A percentile compares a stretch with the other conserved stretches of the same genome.
phyloP scores from a whole-genome alignment of 331 rosid genomes.

The Rosa hybrid region DNA sequence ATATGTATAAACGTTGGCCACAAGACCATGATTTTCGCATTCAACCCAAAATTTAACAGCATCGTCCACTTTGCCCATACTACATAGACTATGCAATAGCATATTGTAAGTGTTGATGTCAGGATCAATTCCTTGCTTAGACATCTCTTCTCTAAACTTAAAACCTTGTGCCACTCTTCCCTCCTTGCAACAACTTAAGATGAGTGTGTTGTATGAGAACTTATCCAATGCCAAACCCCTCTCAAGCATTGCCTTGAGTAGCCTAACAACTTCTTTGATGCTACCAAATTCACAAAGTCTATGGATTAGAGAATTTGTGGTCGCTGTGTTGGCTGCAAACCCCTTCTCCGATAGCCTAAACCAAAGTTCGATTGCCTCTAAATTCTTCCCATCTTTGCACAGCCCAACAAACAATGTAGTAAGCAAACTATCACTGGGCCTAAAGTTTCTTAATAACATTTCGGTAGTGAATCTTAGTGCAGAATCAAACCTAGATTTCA shows the following conservation, averaged over 20 bases:
- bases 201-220: slow-evolving; percentile 69
- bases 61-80: slow-evolving; percentile 60
- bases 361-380: slow-evolving; percentile 70
- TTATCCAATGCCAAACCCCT: slow-evolving; percentile 60
- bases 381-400: slow-evolving; percentile 57
- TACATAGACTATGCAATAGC: slow-evolving; percentile 56
- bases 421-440: slow-evolving; percentile 60
- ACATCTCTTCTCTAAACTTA: slow-evolving; percentile 61
- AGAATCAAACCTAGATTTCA: slow-evolving; percentile 43
- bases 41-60: slow-evolving; percentile 56
- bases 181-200: slow-evolving; percentile 60
- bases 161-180: slow-evolving; percentile 53
- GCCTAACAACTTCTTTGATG: slow-evolving; percentile 44
- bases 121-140: slow-evolving; percentile 51
- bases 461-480: slow-evolving; percentile 48
- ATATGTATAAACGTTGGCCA: slow-evolving; percentile 61
- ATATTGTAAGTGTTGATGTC: slow-evolving; percentile 63
- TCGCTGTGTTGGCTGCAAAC: slow-evolving; percentile 46
- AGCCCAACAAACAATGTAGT: slow-evolving; percentile 65
- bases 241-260: slow-evolving; percentile 51
- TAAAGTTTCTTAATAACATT: slow-evolving; percentile 54
- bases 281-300: slow-evolving; percentile 58
- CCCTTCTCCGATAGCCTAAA: slow-evolving; percentile 56
- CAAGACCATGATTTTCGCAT: slow-evolving; percentile 44
- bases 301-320: slow-evolving; percentile 68